These are phyloP conservation scores for Persicaria tinctoria DNA, from an alignment of 148 eudicot species.

Conservation along the genomic window DNA sequence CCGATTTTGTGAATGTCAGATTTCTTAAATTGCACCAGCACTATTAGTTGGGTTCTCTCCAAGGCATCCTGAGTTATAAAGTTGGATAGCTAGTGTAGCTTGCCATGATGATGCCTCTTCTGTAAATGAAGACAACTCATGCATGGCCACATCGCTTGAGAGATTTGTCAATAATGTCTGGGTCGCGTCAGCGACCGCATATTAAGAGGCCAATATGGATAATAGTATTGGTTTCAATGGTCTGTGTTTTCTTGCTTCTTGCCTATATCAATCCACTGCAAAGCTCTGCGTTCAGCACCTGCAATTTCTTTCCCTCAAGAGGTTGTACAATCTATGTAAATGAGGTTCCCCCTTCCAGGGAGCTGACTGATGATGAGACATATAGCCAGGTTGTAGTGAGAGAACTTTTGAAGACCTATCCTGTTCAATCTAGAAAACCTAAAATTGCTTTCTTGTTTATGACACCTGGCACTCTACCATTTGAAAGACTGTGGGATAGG, in stretches of 20 bases:
- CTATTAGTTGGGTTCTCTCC: not conserved
- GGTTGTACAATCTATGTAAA: conserved; percentile 31
- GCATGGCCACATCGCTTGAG: conserved; percentile 37
- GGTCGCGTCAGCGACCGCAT: conserved; percentile 46
- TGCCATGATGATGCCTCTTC: conserved; percentile 22
- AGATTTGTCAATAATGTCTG: conserved; percentile 36
- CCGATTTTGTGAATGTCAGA: not conserved
- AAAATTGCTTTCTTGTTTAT: conserved; percentile 78
- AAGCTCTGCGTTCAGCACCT: conserved; percentile 28
- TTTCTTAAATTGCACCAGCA: not conserved
- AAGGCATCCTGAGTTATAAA: conserved; percentile 13
- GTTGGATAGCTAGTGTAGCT: conserved; percentile 10
- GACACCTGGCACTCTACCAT: conserved; percentile 67
- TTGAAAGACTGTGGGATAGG: conserved; percentile 75
- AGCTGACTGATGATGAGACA: conserved; percentile 57
- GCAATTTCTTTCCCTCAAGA: conserved; percentile 43
- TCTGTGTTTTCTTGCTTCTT: conserved; percentile 45
- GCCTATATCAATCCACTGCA: conserved; percentile 35
- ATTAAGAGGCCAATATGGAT: conserved; percentile 52
- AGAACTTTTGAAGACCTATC: conserved; percentile 48
- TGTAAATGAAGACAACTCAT: conserved; percentile 53
- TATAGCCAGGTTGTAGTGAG: conserved; percentile 71
- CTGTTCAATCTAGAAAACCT: conserved; percentile 34
- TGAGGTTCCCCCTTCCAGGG: conserved; percentile 33
- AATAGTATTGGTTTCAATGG: conserved; percentile 38